Evolutionary conservation across 2,329 filamentous ascomycete genomes (phyloP).

Genomic region (Fusarium nanum): DNA sequence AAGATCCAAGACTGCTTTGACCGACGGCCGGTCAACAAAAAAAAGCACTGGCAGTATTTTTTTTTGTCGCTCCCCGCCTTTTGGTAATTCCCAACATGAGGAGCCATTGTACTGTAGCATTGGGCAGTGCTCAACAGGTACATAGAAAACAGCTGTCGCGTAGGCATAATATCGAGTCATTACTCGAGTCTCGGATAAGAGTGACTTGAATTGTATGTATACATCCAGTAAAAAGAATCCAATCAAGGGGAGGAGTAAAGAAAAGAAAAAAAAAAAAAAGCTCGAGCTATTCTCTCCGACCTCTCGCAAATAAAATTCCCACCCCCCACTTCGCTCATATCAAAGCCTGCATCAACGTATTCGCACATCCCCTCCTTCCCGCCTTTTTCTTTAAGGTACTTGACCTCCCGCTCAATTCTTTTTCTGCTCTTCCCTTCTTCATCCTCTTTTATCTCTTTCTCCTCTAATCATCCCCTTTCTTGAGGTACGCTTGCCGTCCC

Average conservation of each 20-base stretch:
- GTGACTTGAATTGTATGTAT: background rate
- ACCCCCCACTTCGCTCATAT: conserved; percentile 41
- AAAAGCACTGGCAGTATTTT: conserved; percentile 9
- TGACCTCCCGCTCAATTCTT: conserved; percentile 47
- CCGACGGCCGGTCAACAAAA: conserved; percentile 41
- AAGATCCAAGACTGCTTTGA: conserved; percentile 25
- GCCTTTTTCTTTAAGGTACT: conserved; percentile 45
- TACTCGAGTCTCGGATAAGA: conserved; percentile 22
- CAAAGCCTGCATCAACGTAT: conserved; percentile 45
- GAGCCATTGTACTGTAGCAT: conserved; percentile 20
- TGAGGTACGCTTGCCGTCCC: conserved; percentile 15
- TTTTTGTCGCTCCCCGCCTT: conserved; percentile 25
- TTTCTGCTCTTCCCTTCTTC: conserved; percentile 33
- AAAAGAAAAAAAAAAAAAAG: conserved; percentile 7
- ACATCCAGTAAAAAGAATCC: background rate
- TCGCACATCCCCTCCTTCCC: conserved; percentile 47
- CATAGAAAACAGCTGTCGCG: background rate
- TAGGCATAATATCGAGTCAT: conserved; percentile 9
- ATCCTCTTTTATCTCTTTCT: conserved; percentile 20
- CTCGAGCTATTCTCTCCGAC: conserved; percentile 21
- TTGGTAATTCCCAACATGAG: background rate
- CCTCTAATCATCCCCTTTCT: conserved; percentile 20
- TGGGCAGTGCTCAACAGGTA: conserved; percentile 22
- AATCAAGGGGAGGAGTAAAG: background rate
- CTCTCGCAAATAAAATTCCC: conserved; percentile 32